Base-by-base conservation (phyloP, 441 rosid genomes). In the Mallotus japonicus region DNA sequence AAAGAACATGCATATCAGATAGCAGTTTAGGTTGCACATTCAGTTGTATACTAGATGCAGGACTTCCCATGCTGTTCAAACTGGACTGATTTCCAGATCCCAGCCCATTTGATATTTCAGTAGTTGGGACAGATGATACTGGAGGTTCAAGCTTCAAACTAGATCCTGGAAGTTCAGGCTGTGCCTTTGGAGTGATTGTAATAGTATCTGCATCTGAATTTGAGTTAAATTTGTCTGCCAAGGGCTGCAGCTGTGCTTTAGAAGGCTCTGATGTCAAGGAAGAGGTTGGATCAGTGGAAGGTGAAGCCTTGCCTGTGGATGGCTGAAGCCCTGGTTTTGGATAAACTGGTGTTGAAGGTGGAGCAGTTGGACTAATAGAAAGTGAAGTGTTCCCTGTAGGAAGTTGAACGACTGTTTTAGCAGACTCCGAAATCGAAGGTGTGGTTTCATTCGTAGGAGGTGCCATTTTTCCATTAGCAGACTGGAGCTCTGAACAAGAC, bases 11-110 rank as follows among this genome's bases (percentile, higher is more conserved):
- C 69, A 72, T 80, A 55, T 81, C 50, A 20, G 82, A 77, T 62
- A 74, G 75, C 81, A 62, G 86, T 78, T 75, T 84, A 49, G 82
- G 85, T 78, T 83, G 92, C 58, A 81, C 69, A 83, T 80, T 85
- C 68, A 77, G 69, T 60, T 78, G 71, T 79, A 77, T 67, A 47
- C 73, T 77, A 74, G 85, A 78, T 69, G 78, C 76, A 83, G 84
- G 76, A 75, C 79, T 79, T 2, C 77, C 69, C 57, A 61, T 56
- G 76, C 72, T 79, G 69, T 73, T 77, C 66, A 80, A 62, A 74
- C 71, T 67, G 70, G 80, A 60, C 79, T 70, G 89, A 69, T 58
- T 68, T 73, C 75, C 87, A 54, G 89, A 69, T 77, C 83, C 69
- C 66, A 77, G 71, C 53, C 55, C 82, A 19, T 83, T 59, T 70